Conservation (phyloP, 257 asterid species). For the Datura wrightii region DNA sequence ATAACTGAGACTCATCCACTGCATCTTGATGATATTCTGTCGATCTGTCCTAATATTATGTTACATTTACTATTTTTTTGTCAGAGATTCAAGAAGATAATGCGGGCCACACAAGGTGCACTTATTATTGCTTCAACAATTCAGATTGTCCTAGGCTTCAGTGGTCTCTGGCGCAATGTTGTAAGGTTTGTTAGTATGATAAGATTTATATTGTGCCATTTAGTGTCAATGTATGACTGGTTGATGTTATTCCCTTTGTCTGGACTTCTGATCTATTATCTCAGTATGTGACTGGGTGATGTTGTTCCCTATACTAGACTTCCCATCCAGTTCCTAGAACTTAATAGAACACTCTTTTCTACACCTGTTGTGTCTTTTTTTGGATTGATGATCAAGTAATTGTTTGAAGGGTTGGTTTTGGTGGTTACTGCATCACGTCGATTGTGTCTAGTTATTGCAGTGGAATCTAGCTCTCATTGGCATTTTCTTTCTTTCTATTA, state of each 20-base stretch:
- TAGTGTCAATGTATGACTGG: background rate
- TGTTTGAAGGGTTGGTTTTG: background rate
- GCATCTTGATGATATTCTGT: background rate
- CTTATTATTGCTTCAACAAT: conserved; percentile 78
- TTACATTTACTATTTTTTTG: background rate
- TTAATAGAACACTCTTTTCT: background rate
- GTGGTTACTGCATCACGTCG: background rate
- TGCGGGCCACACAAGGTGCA: conserved; percentile 94
- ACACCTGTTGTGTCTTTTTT: background rate
- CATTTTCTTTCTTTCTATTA: background rate
- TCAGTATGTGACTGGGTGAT: background rate
- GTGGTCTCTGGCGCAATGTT: conserved; percentile 89
- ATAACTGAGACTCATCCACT: background rate
- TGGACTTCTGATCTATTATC: background rate
- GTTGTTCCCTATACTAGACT: background rate
- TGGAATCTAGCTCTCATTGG: background rate
- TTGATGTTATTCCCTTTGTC: conserved; percentile 11
- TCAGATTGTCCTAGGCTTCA: conserved; percentile 85
- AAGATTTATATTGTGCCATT: background rate
- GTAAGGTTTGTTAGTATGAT: conserved; percentile 54
- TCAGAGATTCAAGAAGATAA: conserved; percentile 77
- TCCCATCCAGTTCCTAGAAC: background rate
- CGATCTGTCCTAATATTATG: background rate
- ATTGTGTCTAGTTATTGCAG: background rate
- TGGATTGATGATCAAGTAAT: background rate